Base-by-base conservation (phyloP, 371 early-diverging fungal species). In the Mortierella polycephala region DNA sequence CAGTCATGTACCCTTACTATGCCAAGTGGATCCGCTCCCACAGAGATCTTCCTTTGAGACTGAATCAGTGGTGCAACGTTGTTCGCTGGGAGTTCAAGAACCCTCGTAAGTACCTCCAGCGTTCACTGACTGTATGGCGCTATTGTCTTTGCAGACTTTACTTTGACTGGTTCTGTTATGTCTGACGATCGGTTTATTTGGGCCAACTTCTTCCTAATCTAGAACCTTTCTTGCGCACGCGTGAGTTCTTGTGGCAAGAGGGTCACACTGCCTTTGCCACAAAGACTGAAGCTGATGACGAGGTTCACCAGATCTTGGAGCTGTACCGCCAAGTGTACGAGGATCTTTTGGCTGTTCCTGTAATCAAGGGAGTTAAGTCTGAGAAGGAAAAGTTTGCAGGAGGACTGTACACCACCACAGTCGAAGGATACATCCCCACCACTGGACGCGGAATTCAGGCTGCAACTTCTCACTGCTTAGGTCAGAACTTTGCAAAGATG, bases 221-320 rank as follows among this genome's bases (percentile, higher is more conserved):
- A 91, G 91, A 98, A 84, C 99, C 99, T 58, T 99, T 99, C 91
- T 87, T 99, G 67, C 91, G 99, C 71, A 99, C 99, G 18, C 94
- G 99, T 77, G 99, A 99, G 88, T 99, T 99, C 89, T 88, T 99
- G 74, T 99, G 99, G 99, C 99, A 99, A 85, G 99, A 99, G 86
- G 99, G 99, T 57, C 99, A 99, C 88, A 98, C 99, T 45, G 99
- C 99, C 14, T 96, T 96, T 81, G 89, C 97, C 66, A 96, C 92
- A 51, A 90, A 95, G 85, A 91, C 92, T 49, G 96, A 93, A 60
- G 98, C 99, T 53, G 97, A 94, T 82, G 68, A 81, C 40, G 99
- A 99, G 86, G 99, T 98, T 20, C 86, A 83, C 56, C 86, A 96
- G 64, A 97, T 99, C 67, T 85, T 99, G 68, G 97, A 98, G 41